phyloP scores from a whole-genome alignment of 768 basidiomycete species.

The Russula abietina region DNA sequence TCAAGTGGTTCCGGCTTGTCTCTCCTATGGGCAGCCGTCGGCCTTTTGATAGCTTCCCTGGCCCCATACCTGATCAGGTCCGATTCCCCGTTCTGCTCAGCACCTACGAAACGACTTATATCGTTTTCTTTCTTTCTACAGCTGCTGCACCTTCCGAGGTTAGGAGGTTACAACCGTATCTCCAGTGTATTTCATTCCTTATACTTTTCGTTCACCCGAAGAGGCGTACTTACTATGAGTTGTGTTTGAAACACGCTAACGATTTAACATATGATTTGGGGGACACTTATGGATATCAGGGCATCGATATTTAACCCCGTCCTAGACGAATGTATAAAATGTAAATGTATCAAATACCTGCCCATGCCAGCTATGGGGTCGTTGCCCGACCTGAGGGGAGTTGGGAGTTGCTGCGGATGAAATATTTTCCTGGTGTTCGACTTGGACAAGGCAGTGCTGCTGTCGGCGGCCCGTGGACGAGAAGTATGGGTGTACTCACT shows the following conservation, averaged over 20 bases:
- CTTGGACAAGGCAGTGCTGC: not conserved
- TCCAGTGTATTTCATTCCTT: not conserved
- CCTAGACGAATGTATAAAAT: conserved; percentile 13
- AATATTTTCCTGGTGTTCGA: not conserved
- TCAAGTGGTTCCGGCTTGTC: conserved; percentile 56
- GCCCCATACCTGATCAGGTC: conserved; percentile 77
- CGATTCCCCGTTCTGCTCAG: conserved; percentile 25
- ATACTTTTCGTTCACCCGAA: not conserved
- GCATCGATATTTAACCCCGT: conserved; percentile 11
- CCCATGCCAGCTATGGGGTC: not conserved
- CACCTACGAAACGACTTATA: not conserved
- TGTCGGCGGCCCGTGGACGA: not conserved
- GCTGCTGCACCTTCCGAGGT: conserved; percentile 78
- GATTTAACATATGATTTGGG: not conserved
- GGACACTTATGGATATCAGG: conserved; percentile 18
- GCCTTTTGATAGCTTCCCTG: conserved; percentile 54
- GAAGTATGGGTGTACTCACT: not conserved
- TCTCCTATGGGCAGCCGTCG: conserved; percentile 72
- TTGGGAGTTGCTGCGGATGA: not conserved
- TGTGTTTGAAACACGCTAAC: conserved; percentile 14
- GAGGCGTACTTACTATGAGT: conserved; percentile 1
- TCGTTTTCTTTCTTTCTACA: conserved; percentile 28
- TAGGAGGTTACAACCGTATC: conserved; percentile 26
- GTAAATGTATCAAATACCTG: conserved; percentile 20
- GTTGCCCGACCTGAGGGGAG: not conserved